Evolutionary conservation across 306 rosid genomes (phyloP).

Genomic region (Medicago ruthenica): DNA sequence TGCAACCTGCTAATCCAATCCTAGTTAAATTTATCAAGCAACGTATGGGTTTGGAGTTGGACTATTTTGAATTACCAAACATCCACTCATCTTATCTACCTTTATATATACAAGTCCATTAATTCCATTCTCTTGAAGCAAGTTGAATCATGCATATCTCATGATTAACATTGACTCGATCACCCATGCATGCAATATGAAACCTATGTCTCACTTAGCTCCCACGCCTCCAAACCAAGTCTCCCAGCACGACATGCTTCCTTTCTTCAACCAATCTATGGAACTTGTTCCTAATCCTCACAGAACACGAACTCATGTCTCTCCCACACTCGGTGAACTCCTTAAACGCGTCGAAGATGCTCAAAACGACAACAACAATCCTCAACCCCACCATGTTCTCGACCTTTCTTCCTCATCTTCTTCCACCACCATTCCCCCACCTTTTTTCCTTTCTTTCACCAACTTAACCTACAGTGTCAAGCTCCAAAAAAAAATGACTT

Average conservation of each 20-base stretch:
- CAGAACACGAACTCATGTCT: slow-evolving; percentile 1
- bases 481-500: slow-evolving; percentile 48
- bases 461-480: slow-evolving; percentile 75
- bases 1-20: slow-evolving; percentile 14
- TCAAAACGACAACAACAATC: slow-evolving; percentile 45
- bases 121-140: slow-evolving; percentile 2
- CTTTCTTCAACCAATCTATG: slow-evolving; percentile 58
- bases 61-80: slow-evolving; percentile 44
- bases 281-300: slow-evolving; percentile 50
- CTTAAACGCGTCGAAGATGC: slow-evolving; percentile 72
- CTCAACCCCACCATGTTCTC: slow-evolving; percentile 30
- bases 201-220: slow-evolving; percentile 13
- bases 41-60: slow-evolving; percentile 6
- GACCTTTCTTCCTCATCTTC: slow-evolving; percentile 40
- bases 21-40: slow-evolving; percentile 11
- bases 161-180: background rate
- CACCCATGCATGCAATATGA: slow-evolving; percentile 28
- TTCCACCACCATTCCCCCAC: slow-evolving; percentile 36
- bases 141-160: background rate
- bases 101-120: background rate
- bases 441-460: slow-evolving; percentile 74
- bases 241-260: slow-evolving; percentile 15
- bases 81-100: slow-evolving; percentile 11
- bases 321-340: slow-evolving; percentile 74
- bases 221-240: slow-evolving; percentile 28